These are phyloP conservation scores for Asclepias syriaca DNA, from an alignment of 257 asterid genomes.

Conservation along the genomic window DNA sequence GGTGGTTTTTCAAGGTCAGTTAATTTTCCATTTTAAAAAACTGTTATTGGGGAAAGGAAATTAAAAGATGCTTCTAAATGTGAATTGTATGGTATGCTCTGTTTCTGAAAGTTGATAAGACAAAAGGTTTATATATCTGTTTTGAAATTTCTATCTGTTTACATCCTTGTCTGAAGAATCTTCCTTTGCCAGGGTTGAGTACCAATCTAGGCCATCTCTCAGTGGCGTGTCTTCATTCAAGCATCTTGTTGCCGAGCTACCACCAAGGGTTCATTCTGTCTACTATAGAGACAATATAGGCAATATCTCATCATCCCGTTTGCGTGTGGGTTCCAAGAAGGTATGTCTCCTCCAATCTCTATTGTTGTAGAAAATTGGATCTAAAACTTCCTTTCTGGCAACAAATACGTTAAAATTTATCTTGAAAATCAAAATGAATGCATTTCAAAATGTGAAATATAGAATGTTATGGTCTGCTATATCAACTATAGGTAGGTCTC, in stretches of 20 bases:
- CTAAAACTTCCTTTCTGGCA: neutral
- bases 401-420: neutral
- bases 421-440: neutral
- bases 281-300: conserved; percentile 96
- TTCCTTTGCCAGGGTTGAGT: conserved; percentile 73
- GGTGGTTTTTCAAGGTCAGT: conserved; percentile 93
- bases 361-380: neutral
- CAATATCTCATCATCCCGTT: conserved; percentile 83
- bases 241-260: conserved; percentile 85
- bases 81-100: neutral
- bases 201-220: conserved; percentile 60
- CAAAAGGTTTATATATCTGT: neutral
- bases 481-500: neutral
- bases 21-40: conserved; percentile 12
- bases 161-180: conserved; percentile 18
- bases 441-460: neutral
- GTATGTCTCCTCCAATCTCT: conserved; percentile 27
- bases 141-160: conserved; percentile 8
- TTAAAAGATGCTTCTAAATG: neutral
- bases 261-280: conserved; percentile 97
- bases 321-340: conserved; percentile 75
- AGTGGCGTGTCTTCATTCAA: conserved; percentile 87
- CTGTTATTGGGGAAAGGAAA: neutral
- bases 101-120: neutral
- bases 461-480: neutral